These are phyloP conservation scores for Achlya hypogyna DNA, from an alignment of 352 stramenopile genomes.

Conservation along the genomic window DNA sequence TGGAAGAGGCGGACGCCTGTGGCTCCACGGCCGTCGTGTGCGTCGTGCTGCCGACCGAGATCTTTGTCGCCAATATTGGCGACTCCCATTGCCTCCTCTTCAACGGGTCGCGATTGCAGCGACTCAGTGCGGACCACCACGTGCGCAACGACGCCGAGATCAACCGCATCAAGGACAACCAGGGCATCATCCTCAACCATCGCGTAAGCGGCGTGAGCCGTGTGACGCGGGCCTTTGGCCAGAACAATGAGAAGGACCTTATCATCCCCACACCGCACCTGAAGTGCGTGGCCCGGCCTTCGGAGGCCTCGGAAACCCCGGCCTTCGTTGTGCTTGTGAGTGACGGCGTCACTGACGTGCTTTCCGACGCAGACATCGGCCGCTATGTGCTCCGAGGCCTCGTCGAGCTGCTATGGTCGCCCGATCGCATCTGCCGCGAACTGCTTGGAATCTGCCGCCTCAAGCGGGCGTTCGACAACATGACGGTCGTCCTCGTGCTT, in stretches of 20 bases:
- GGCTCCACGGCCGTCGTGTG: slow-evolving; percentile 72
- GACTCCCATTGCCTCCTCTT: slow-evolving; percentile 70
- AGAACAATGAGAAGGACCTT: slow-evolving; percentile 74
- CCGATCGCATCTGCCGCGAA: slow-evolving; percentile 36
- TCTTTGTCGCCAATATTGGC: slow-evolving; percentile 60
- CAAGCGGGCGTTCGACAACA: slow-evolving; percentile 71
- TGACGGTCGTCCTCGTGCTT: slow-evolving; percentile 61
- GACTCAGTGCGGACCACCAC: slow-evolving; percentile 68
- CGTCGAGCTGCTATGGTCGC: background rate
- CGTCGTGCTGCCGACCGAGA: slow-evolving; percentile 47
- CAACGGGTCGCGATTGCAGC: slow-evolving; percentile 34
- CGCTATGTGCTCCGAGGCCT: slow-evolving; percentile 46
- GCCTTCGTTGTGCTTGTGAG: slow-evolving; percentile 70
- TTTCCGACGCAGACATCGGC: slow-evolving; percentile 58
- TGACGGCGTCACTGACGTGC: slow-evolving; percentile 69
- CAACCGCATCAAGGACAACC: slow-evolving; percentile 54
- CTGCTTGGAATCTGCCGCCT: slow-evolving; percentile 59
- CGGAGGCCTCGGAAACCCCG: slow-evolving; percentile 29
- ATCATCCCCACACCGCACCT: slow-evolving; percentile 61
- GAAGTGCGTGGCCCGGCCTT: slow-evolving; percentile 30
- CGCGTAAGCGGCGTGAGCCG: slow-evolving; percentile 60
- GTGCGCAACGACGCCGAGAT: slow-evolving; percentile 68
- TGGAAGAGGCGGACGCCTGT: slow-evolving; percentile 54
- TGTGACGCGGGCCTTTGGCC: slow-evolving; percentile 64
- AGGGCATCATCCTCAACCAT: slow-evolving; percentile 80